Evolutionary conservation across 371 early-diverging fungal genomes (phyloP), one percentile per base, ranked within the genome.

Genomic region (Mucor mucedo): DNA sequence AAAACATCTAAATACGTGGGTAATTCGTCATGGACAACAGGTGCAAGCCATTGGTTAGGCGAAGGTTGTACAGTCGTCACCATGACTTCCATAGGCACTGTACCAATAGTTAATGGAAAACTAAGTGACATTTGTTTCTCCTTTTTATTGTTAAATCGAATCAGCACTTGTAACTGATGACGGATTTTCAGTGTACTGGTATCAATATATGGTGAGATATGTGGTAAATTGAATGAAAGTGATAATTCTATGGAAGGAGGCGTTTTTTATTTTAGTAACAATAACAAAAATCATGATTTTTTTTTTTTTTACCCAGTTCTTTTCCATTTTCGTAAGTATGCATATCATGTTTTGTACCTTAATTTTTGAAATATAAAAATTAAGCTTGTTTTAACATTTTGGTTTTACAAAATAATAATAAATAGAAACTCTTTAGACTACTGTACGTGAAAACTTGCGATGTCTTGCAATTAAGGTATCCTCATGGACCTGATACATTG

Each of bases 91-190:
- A 28, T 47, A 38, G 63, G 65, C n/a, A 65, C 50, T 28, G 70
- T 61, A 16, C 61, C 65, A n/a, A 69, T 21, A 2, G 30, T 33
- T 7, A 69, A 42, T 0, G 62, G 65, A 40, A 69, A 69, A 42
- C 70, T 69, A 9, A 69, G 45, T 4, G 65, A 56, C 70, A 69
- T 69, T 13, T 58, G 30, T 49, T 53, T 47, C 38, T 69, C 65
- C 28, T 58, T 47, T 33, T 32, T 47, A 16, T 40, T 41, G 39
- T 64, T 58, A 27, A 69, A 69, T 3, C 32, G 52, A 10, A 69
- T 14, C 39, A 62, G 41, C 14, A 69, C 28, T 8, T 56, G 48
- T 44, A 69, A 50, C 58, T 58, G 60, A 53, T 69, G 70, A 16
- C 30, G 33, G 33, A 69, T 65, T 52, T 57, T 38, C 42, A 69